Evolutionary conservation across 2,329 filamentous ascomycete species (phyloP).

Genomic region (Fusarium fujikuroi): DNA sequence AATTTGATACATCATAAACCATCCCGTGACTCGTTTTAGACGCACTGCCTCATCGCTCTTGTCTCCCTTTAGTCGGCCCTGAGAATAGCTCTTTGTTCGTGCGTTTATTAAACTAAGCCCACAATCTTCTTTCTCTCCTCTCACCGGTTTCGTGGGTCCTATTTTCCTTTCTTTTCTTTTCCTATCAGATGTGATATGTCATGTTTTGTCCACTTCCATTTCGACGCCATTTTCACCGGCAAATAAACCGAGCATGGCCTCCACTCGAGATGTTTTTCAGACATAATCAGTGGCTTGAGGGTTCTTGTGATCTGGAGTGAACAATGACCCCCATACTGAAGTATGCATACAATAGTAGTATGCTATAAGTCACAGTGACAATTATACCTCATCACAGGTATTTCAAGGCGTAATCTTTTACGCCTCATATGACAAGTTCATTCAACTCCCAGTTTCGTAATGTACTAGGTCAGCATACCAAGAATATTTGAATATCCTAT

Average conservation of each 20-base stretch:
- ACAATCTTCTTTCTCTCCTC: not conserved
- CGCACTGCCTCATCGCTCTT: conserved; percentile 8
- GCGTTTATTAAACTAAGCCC: not conserved
- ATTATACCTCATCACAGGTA: not conserved
- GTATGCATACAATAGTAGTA: not conserved
- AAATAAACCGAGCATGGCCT: conserved; percentile 12
- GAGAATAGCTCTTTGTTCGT: not conserved
- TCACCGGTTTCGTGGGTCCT: conserved; percentile 20
- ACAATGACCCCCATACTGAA: not conserved
- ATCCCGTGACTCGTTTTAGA: conserved; percentile 22
- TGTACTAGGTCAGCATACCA: not conserved
- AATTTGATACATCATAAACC: conserved; percentile 37
- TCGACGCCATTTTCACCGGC: conserved; percentile 5
- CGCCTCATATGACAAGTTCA: not conserved
- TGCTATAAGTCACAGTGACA: not conserved
- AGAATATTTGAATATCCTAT: not conserved
- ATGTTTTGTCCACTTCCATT: conserved; percentile 5
- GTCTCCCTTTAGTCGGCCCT: conserved; percentile 5
- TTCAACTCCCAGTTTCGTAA: not conserved
- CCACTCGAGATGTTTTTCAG: conserved; percentile 11
- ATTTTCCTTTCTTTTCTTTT: conserved; percentile 3
- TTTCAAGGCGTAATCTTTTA: not conserved
- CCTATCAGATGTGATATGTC: conserved; percentile 28
- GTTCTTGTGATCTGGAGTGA: not conserved
- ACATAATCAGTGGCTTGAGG: conserved; percentile 1